Percentiles rank a stretch among this genome's conserved stretches.
phyloP scores from a whole-genome alignment of 208 protist genomes.

The Crithidia fasciculata region DNA sequence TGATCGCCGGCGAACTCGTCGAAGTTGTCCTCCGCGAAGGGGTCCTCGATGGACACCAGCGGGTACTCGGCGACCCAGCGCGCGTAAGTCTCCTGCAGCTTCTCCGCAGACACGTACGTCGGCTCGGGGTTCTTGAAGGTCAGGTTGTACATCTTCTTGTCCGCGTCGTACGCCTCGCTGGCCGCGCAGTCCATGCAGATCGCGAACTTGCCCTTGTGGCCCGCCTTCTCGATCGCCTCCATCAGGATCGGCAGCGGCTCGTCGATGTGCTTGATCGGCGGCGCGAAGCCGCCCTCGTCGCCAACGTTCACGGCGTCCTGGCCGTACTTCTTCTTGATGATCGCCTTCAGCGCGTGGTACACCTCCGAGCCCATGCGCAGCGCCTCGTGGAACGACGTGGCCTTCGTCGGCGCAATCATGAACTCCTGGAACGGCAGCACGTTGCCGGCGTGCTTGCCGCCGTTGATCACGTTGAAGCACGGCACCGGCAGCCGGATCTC shows the following conservation, averaged over 20 bases:
- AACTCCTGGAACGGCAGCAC: conserved; percentile 96
- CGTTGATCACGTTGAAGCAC: conserved; percentile 99
- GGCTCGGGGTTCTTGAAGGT: conserved; percentile 96
- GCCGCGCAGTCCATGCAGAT: conserved; percentile 99
- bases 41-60: conserved; percentile 99
- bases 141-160: conserved; percentile 95
- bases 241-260: conserved; percentile 97
- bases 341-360: conserved; percentile 97
- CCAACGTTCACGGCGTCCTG: conserved; percentile 95
- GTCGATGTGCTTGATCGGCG: conserved; percentile 94
- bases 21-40: conserved; percentile 99
- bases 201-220: conserved; percentile 95
- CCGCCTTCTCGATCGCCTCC: conserved; percentile 96
- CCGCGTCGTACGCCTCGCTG: conserved; percentile 97
- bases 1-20: conserved; percentile 91
- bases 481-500: conserved; percentile 91
- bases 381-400: conserved; percentile 94
- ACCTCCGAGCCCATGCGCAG: conserved; percentile 97
- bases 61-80: conserved; percentile 93
- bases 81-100: conserved; percentile 93
- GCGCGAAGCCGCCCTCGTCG: conserved; percentile 99
- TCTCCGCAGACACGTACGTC: conserved; percentile 69
- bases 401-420: conserved; percentile 98
- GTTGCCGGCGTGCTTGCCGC: conserved; percentile 99
- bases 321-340: conserved; percentile 98